phyloP scores from a whole-genome alignment of 768 basidiomycete species.

The Hydnomerulius pinastri region DNA sequence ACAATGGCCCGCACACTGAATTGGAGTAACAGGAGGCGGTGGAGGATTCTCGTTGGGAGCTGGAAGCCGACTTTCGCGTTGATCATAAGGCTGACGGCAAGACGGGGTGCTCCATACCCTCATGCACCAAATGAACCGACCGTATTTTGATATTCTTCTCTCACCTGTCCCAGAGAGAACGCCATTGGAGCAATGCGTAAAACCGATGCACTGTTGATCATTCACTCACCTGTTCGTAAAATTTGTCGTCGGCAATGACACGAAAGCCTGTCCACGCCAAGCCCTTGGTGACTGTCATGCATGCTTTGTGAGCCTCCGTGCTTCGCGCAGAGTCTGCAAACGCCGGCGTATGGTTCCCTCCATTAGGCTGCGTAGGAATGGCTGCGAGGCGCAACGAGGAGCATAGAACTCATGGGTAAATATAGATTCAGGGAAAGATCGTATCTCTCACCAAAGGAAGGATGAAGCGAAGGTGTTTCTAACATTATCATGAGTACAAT shows the following conservation, averaged over 20 bases:
- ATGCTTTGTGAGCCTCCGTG: constrained; percentile 60
- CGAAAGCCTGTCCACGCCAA: constrained; percentile 64
- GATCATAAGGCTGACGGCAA: too few species aligned
- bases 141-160: constrained; percentile 22
- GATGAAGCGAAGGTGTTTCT: constrained; percentile 68
- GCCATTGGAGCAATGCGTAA: background rate
- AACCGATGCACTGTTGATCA: background rate
- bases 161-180: constrained; percentile 19
- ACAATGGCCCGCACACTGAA: too few species aligned
- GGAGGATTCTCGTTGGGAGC: background rate
- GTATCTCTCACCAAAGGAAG: constrained; percentile 51
- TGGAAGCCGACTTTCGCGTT: too few species aligned
- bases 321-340: constrained; percentile 64
- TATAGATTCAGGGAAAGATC: constrained; percentile 19
- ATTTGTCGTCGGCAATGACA: constrained; percentile 56
- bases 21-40: background rate
- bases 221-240: constrained; percentile 52
- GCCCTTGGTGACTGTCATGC: constrained; percentile 58
- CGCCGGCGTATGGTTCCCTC: constrained; percentile 75
- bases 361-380: constrained; percentile 69
- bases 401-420: constrained; percentile 13
- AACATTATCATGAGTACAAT: constrained; percentile 17
- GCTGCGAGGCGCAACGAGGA: constrained; percentile 39
- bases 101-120: background rate
- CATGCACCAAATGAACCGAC: constrained; percentile 1